Evolutionary conservation across 2,329 filamentous ascomycete species (phyloP), one percentile per base, ranked within the genome.

Genomic region (Colletotrichum shisoi): DNA sequence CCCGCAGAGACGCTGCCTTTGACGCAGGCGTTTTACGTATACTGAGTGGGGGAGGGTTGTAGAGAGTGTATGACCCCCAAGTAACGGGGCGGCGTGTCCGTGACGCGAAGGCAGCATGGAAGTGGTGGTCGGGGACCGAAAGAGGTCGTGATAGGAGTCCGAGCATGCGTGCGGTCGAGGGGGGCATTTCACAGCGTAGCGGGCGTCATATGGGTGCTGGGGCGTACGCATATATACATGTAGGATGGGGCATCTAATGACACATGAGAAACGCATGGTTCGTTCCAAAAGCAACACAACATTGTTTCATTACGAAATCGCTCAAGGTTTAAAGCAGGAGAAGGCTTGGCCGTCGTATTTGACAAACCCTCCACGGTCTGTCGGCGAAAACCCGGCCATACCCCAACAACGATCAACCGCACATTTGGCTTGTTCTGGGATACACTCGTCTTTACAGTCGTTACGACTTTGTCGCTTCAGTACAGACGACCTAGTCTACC

Each of bases 11-110:
- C 75, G 58, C 77, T 97, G 78, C 93, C 93, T 7, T 81, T 97
- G 75, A 88, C 90, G 67, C 93, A 96, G 81, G 82, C 79, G 15
- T 94, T 86, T 75, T 96, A 89, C 77, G 87, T 94, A 58, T 96
- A 91, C 76, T 95, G 75, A 78, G 48, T 7, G 17, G 13, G 42
- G 19, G 27, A 31, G 27, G 27, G 27, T 31, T 17, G 46, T 19
- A 8, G 27, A 12, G 8, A 9, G 40, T 7, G 21, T 21, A 11
- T 9, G 39, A 6, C 31, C 15, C 40, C 19, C 5, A 13, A 12
- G 21, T 19, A 8, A 17, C 4, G 24, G 37, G 5, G 27, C 27
- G 27, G 27, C 27, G 27, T 31, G 27, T 31, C 8, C 27, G 27
- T n/a, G 19, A 19, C 31, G 45, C 5, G 45, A 21, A 17, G 46